phyloP scores from a whole-genome alignment of 371 early-diverging fungal genomes.

The Mucor mucedo region DNA sequence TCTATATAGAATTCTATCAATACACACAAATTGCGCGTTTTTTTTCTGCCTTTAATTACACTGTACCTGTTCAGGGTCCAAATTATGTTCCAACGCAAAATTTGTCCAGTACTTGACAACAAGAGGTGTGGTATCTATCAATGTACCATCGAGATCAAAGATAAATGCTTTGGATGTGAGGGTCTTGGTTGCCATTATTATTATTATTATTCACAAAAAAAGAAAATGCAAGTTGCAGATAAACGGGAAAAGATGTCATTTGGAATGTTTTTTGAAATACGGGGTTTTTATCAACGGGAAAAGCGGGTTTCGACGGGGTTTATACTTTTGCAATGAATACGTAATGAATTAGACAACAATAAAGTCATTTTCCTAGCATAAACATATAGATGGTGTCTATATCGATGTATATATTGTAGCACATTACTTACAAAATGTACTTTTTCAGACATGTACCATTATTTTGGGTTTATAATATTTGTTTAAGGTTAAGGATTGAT shows the following conservation, averaged over 20 bases:
- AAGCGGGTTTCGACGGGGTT: neutral
- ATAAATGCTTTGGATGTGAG: constrained; percentile 35
- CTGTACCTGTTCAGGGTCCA: constrained; percentile 49
- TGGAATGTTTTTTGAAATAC: neutral
- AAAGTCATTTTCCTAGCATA: neutral
- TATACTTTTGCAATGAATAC: neutral
- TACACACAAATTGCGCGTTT: neutral
- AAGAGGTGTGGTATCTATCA: constrained; percentile 54
- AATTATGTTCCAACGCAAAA: constrained; percentile 41
- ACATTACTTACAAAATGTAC: too few relatives aligned
- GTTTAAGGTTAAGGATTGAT: too few relatives aligned
- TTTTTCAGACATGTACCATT: too few relatives aligned
- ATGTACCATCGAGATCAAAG: constrained; percentile 56
- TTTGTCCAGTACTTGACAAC: constrained; percentile 50
- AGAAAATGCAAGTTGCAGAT: constrained; percentile 4
- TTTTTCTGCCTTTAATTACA: neutral
- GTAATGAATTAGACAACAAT: neutral
- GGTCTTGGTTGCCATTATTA: constrained; percentile 13
- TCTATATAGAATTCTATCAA: constrained; percentile 5
- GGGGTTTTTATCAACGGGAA: neutral
- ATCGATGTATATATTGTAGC: too few relatives aligned
- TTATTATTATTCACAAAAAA: neutral
- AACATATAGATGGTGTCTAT: too few relatives aligned
- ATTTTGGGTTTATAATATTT: too few relatives aligned
- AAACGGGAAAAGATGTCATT: constrained; percentile 4